phyloP scores from a whole-genome alignment of 208 protist species.

The Hexamita inflata region DNA sequence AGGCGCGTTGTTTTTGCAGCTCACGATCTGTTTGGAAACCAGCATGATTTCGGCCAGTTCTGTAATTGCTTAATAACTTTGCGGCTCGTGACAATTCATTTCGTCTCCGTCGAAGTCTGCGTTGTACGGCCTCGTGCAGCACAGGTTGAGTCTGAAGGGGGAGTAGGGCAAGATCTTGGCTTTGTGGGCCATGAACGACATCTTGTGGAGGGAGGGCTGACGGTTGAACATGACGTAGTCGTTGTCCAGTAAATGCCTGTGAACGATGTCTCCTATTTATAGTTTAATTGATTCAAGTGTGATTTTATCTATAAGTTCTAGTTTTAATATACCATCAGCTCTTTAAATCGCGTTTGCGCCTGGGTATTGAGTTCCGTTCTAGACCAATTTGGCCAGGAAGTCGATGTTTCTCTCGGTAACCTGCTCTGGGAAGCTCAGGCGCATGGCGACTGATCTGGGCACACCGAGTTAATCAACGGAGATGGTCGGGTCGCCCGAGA shows the following conservation, averaged over 20 bases:
- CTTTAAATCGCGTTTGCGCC: slow-evolving; percentile 75
- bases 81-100: slow-evolving; percentile 97
- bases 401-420: slow-evolving; percentile 79
- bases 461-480: slow-evolving; percentile 85
- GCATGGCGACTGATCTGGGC: slow-evolving; percentile 76
- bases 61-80: slow-evolving; percentile 91
- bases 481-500: slow-evolving; percentile 97
- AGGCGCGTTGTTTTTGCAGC: slow-evolving; percentile 81
- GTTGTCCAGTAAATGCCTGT: slow-evolving; percentile 89
- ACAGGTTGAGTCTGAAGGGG: slow-evolving; percentile 97
- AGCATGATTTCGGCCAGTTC: slow-evolving; percentile 86
- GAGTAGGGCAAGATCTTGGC: slow-evolving; percentile 73
- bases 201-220: slow-evolving; percentile 94
- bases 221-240: slow-evolving; percentile 96
- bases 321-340: background rate
- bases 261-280: slow-evolving; percentile 81
- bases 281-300: too few relatives aligned
- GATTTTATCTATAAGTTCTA: too few relatives aligned
- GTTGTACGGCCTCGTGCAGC: slow-evolving; percentile 76
- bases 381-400: slow-evolving; percentile 53
- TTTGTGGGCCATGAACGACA: slow-evolving; percentile 92
- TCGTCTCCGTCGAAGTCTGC: slow-evolving; percentile 98
- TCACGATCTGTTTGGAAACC: slow-evolving; percentile 82
- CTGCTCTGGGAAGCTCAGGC: slow-evolving; percentile 80
- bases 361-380: slow-evolving; percentile 57